A percentile compares a stretch with the other conserved stretches of the same genome.
Conservation (phyloP, 2,329 filamentous ascomycete genomes). For the Fusarium verticillioides region DNA sequence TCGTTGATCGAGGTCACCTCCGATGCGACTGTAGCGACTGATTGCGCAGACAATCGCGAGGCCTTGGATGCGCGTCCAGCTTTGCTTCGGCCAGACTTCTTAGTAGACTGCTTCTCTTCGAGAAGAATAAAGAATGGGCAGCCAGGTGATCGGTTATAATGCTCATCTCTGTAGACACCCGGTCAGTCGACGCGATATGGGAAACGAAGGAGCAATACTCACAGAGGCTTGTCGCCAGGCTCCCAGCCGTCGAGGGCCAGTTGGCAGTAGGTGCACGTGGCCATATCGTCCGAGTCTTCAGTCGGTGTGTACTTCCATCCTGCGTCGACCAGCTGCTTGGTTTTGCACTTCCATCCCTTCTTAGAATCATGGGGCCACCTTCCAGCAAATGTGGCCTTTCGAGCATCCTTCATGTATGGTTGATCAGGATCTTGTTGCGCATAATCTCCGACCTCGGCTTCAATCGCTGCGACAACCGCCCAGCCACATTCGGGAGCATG, state of each 20-base stretch:
- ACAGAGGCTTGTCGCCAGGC: conserved; percentile 88
- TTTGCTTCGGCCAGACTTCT: conserved; percentile 66
- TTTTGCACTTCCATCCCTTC: conserved; percentile 89
- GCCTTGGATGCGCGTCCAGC: conserved; percentile 72
- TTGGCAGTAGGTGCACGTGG: conserved; percentile 90
- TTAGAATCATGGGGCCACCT: conserved; percentile 92
- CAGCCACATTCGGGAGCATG: conserved; percentile 87
- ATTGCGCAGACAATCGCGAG: conserved; percentile 72
- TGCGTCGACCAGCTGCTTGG: conserved; percentile 88
- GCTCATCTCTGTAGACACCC: conserved; percentile 74
- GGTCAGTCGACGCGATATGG: conserved; percentile 39
- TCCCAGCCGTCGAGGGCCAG: conserved; percentile 96
- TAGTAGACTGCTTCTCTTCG: conserved; percentile 64
- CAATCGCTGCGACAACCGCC: conserved; percentile 77
- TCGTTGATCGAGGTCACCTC: conserved; percentile 62
- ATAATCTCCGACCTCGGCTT: conserved; percentile 70
- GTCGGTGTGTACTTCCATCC: conserved; percentile 95
- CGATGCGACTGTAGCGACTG: conserved; percentile 61
- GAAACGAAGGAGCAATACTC: conserved; percentile 50
- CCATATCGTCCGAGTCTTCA: conserved; percentile 85
- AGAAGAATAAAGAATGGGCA: conserved; percentile 85
- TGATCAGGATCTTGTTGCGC: conserved; percentile 79
- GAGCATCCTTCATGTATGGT: conserved; percentile 77
- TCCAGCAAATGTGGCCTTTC: conserved; percentile 83
- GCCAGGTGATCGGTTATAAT: conserved; percentile 79